Evolutionary conservation across 2,329 filamentous ascomycete genomes (phyloP), one percentile per base, ranked within the genome.

Genomic region (Ceratocystis harringtonii): DNA sequence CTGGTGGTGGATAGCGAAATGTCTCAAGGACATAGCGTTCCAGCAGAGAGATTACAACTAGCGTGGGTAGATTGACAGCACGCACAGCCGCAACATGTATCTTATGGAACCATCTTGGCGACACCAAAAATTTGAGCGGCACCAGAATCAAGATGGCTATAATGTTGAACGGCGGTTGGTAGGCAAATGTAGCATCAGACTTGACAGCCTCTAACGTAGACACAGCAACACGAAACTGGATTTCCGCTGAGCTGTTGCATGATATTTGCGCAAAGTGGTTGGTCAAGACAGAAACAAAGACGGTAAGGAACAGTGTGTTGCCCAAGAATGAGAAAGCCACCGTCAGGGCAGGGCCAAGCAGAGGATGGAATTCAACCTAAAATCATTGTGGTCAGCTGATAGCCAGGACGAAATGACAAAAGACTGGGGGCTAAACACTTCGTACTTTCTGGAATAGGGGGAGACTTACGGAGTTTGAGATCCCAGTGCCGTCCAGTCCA

Each of bases 31-130:
- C 77, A 5, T 82, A 81, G 62, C 90, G 84, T 74, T 95, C 90
- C 68, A 85, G 81, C 22, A 85, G 75, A 19, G 85, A 84, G 68
- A 95, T 88, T 67, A 87, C 70, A 3, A 92, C 79, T 1, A 95
- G 78, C 4, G 92, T 77, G 0, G 90, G 90, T 1, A 88, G 79
- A 73, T 94, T 94, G 70, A 92, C 80, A 7, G 85, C 76, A 45
- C 89, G 84, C 25, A 94, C 86, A 8, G 83, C 82, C 66, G 85
- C 83, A 66, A 95, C 89, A 72, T 95, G 91, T 71, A 92, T 88
- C 75, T 92, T 94, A 78, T 95, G 90, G 72, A 94, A 94, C 89
- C 89, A 92, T 57, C 90, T 84, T 0, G 88, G 84, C n/a, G 84
- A 85, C 44, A 90, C 78, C n/a, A 89, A 70, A 70, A 89, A 89